Evolutionary conservation across 495 filamentous ascomycete genomes (phyloP), one percentile per base, ranked within the genome.

Genomic region (Annulohypoxylon maeteangense): DNA sequence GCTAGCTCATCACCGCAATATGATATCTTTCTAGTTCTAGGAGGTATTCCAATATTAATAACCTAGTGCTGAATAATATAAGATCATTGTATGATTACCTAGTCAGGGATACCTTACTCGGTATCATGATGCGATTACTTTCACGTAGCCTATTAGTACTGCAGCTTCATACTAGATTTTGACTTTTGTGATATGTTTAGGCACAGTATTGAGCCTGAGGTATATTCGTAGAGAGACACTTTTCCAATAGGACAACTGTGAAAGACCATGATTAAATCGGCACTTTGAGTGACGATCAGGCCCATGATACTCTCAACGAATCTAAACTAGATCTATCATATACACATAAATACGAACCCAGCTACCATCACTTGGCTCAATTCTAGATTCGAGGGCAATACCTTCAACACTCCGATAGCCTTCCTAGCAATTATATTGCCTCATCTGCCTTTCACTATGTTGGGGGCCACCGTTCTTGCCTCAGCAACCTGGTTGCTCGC

Each of bases 61-160:
- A 51, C 25, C 6, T 51, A 51, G 47, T 31, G 51, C 51, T 55
- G 27, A 55, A 55, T 55, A 36, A 57, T 40, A 57, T 11, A 25
- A 22, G 6, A 38, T 23, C 32, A 14, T 23, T 20, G 14, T n/a
- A 32, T 14, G 16, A 57, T 40, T 22, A n/a, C n/a, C n/a, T n/a
- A 16, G 16, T 12, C 40, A 22, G 11, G 18, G 16, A 18, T 44
- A 6, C 40, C 16, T 7, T 22, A 11, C 3, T 4, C 16, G 20
- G 53, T 23, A 32, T 23, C n/a, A 57, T 57, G 53, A 1, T 57
- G 53, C 53, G 53, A 57, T 7, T 31, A 1, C 40, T 16, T 20
- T 25, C 47, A n/a, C 47, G 3, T 51, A n/a, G 20, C 14, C 22
- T 27, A 29, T n/a, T 27, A 18, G 14, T 25, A 40, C 3, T 8